Evolutionary conservation across 1,139 yeast genomes (phyloP), one percentile per base, ranked within the genome.

Genomic region (Kodamaea plutei): DNA sequence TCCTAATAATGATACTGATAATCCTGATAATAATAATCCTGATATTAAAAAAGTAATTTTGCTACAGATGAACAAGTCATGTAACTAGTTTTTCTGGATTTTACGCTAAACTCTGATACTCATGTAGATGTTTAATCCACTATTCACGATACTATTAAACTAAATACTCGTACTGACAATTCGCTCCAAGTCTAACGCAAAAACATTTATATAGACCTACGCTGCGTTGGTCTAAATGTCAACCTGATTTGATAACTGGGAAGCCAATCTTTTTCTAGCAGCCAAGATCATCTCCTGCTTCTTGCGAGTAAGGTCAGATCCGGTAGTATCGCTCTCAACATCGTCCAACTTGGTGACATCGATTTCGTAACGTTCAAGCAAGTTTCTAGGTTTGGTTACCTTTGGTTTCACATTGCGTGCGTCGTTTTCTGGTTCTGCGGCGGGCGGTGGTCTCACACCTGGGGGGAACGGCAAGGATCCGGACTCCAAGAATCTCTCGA

Each of bases 391-490:
- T 20, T 25, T 30, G 6, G 38, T 30, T 10, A 10, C 20, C 4
- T 26, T 13, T 8, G 35, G 33, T 16, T 30, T 28, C 10, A 28
- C 19, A 19, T 31, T 28, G 20, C 34, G 25, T 12, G 29, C 26
- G 19, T 29, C 27, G 21, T 29, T 22, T 12, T 31, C 32, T 15
- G 31, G 36, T 8, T 34, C 32, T 15, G 33, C 26, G 4, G 30
- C 25, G 5, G 37, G 18, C 5, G 41, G 20, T 9, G 37, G 33
- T 24, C 30, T 23, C 4, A 35, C 31, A 14, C 66, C 71, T n/a
- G 85, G 83, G 5, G 91, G 84, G 37, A 61, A 64, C 9, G 93
- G 91, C 36, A 84, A 68, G 4, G 64, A 59, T 3, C 87, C 88
- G 23, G 70, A 71, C 30, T 74, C 71, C 60, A 87, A 62, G 39